phyloP scores from a whole-genome alignment of 1,284 basidiomycete species.

The Fomitopsis schrenkii region DNA sequence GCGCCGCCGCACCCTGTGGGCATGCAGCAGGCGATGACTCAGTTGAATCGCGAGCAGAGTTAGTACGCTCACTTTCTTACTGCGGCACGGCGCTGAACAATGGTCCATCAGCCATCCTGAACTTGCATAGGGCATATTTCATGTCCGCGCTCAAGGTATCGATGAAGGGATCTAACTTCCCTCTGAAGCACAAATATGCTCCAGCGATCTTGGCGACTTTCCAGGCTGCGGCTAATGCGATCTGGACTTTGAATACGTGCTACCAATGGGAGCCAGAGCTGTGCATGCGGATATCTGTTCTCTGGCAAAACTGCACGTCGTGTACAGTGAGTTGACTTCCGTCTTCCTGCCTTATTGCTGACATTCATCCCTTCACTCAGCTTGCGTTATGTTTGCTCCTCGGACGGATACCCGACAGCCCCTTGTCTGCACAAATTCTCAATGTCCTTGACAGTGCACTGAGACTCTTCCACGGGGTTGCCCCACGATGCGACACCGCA shows the following conservation, averaged over 20 bases:
- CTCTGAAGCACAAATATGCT: conserved; percentile 51
- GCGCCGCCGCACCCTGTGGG: conserved; percentile 19
- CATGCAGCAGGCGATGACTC: conserved; percentile 25
- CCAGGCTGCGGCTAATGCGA: conserved; percentile 50
- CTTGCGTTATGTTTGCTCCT: conserved; percentile 67
- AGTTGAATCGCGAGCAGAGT: conserved; percentile 56
- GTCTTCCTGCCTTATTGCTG: background rate
- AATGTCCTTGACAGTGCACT: conserved; percentile 59
- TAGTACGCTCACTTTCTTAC: conserved; percentile 18
- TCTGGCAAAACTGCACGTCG: conserved; percentile 66
- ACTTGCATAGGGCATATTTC: conserved; percentile 68
- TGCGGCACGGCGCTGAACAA: background rate
- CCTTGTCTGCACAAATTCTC: conserved; percentile 55
- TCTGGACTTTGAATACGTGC: conserved; percentile 52
- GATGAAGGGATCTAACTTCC: conserved; percentile 39
- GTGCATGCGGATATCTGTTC: conserved; percentile 50
- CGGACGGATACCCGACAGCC: conserved; percentile 55
- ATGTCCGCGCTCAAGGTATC: conserved; percentile 63
- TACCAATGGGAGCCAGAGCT: conserved; percentile 49
- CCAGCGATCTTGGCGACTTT: conserved; percentile 65
- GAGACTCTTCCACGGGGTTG: conserved; percentile 53
- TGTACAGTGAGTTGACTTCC: conserved; percentile 41
- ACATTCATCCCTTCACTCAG: conserved; percentile 26
- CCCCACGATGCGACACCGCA: conserved; percentile 50
- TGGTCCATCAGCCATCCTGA: conserved; percentile 50